Evolutionary conservation across 768 basidiomycete genomes (phyloP), one percentile per base, ranked within the genome.

Genomic region (Boletus insuetus): DNA sequence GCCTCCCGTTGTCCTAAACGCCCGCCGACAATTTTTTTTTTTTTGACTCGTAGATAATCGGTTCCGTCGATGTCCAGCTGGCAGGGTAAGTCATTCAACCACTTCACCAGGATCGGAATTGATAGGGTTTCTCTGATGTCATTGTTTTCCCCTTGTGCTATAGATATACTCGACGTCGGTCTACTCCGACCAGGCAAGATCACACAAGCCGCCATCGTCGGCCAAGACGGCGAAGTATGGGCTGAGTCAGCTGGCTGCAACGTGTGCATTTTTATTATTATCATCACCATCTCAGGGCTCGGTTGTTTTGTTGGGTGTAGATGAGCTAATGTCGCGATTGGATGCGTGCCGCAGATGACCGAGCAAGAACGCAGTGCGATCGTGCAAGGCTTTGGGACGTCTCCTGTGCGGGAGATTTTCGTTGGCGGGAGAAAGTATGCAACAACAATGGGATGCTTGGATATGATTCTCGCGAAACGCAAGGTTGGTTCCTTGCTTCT

Each of bases 131-230:
- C 12, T 34, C 34, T 14, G 12, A 26, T 6, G 34, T n/a, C n/a
- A 11, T 35, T 39, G 17, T 14, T n/a, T 17, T 14, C 3, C n/a
- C 8, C 8, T 14, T 19, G 16, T 24, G n/a, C 34, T 26, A 29
- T 66, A 94, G 92, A 79, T 58, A 91, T 92, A 75, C 88, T 94
- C 72, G 89, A 94, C 70, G 77, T 75, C 66, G 84, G 91, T 70
- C 83, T 95, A 53, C 70, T 95, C 63, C 89, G 83, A 35, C 85
- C 75, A 58, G 84, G 82, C 61, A 90, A 84, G 73, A 75, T 96
- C 66, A n/a, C 75, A 24, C 80, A 81, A 64, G 94, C 91, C 38
- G 92, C 92, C 5, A 70, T 70, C 63, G 56, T 70, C 16, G 70
- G 69, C 3, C 58, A 63, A 52, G 69, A 70, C 37, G 64, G 66